Percentiles rank a stretch among this genome's conserved stretches.
Evolutionary conservation across 495 filamentous ascomycete genomes (phyloP).

Genomic region (Penicillium chermesinum): DNA sequence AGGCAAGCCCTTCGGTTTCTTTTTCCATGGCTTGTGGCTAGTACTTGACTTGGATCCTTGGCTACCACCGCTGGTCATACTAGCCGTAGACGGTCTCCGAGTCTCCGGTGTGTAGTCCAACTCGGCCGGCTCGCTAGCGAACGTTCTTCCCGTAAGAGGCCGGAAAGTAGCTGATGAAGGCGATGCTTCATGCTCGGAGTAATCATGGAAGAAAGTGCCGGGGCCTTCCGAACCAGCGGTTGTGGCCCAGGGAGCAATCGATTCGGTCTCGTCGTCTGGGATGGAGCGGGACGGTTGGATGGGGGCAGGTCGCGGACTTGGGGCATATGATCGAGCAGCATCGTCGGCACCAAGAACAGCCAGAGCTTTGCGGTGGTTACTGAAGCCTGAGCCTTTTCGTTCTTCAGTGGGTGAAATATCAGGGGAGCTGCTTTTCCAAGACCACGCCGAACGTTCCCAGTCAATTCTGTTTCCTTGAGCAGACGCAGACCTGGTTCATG

Average conservation of each 20-base stretch:
- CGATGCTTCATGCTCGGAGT: conserved; percentile 45
- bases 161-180: conserved; percentile 61
- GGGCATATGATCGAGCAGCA: conserved; percentile 20
- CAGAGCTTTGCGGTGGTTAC: conserved; percentile 36
- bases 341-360: conserved; percentile 31
- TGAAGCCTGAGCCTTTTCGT: conserved; percentile 36
- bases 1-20: conserved; percentile 78
- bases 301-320: conserved; percentile 26
- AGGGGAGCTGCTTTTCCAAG: conserved; percentile 38
- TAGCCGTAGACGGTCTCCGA: conserved; percentile 82
- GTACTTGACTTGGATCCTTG: conserved; percentile 79
- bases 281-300: conserved; percentile 22
- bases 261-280: conserved; percentile 27
- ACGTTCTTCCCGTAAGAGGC: conserved; percentile 55
- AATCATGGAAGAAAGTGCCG: conserved; percentile 42
- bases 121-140: conserved; percentile 63
- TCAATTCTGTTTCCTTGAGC: conserved; percentile 23
- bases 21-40: conserved; percentile 59
- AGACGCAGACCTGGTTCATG: conserved; percentile 19
- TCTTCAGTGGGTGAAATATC: conserved; percentile 42
- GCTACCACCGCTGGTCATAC: conserved; percentile 68
- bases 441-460: conserved; percentile 38
- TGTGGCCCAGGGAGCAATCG: conserved; percentile 34
- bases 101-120: conserved; percentile 63
- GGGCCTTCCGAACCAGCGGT: conserved; percentile 29